Evolutionary conservation across 352 stramenopile species (phyloP), one percentile per base, ranked within the genome.

Genomic region (Lagenidium sp.): DNA sequence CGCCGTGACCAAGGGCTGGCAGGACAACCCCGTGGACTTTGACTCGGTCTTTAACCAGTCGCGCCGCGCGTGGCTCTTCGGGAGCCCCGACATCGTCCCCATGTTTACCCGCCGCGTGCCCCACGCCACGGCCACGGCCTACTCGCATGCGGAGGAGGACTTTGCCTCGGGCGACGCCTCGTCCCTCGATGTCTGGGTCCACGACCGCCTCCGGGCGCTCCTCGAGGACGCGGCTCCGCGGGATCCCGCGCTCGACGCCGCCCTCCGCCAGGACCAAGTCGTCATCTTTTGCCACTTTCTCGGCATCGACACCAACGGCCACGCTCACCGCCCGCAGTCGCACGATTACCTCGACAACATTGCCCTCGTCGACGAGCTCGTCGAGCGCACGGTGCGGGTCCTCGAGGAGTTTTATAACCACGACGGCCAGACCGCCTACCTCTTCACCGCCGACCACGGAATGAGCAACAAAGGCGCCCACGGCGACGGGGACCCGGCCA

Each of bases 1-100:
- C 40, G 81, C 78, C 5, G 78, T 91, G n/a, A 91, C 81, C n/a
- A 82, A 85, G 32, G 81, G 81, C 29, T 94, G 78, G 78, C 69
- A 84, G 20, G 76, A 88, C 50, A 94, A 94, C 44, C 81, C 78
- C 12, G 81, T 94, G 41, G 76, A 91, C 36, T 94, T 91, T 44
- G 81, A 94, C 57, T 90, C 80, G 44, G 55, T 94, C 4, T 89
- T 91, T 41, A 94, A 90, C 50, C 76, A 90, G 58, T 90, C 76
- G 46, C 53, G 37, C 22, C 49, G 55, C 28, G 37, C 68, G 16
- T 93, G 82, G 50, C 55, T 93, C 8, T 86, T 85, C 35, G 81
- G 81, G 12, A 91, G 78, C 45, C 81, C 81, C 0, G 81, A 93
- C 38, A 93, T 93, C 45, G 80, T 89, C 13, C 81, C 75, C 38